Base-by-base conservation (phyloP, 2,329 filamentous ascomycete genomes). In the Onygenales sp. region DNA sequence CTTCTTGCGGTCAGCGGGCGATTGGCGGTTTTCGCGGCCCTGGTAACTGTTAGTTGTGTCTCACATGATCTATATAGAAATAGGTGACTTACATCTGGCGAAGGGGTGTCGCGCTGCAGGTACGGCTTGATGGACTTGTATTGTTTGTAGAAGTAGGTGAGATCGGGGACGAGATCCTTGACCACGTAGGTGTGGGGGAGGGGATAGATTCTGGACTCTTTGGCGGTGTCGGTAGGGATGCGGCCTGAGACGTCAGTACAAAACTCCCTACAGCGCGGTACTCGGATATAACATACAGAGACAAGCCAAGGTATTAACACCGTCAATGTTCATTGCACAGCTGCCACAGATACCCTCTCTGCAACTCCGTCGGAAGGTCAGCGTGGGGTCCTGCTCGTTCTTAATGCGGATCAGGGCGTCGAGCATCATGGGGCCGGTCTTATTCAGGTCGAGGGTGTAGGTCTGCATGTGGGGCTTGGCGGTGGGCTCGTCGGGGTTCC, bases 71-170 rank as follows among this genome's bases (percentile, higher is more conserved):
- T 11, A 34, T 13, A 7, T 21, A 4, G 32, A 42, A 21, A 8
- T n/a, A 40, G 3, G 21, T 17, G 7, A 79, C 86, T 70, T 81
- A 94, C 88, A 69, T 96, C 88, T 62, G 84, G 82, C 43, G 88
- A 77, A 52, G 88, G 86, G 32, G 88, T 93, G 59, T 91, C 86
- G 67, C 90, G 84, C 78, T 97, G 93, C 52, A 98, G 84, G 73
- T 95, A 98, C 43, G 93, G 93, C 84, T 97, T 95, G 77, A 98
- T 96, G 13, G 91, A 96, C 77, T 96, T 95, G 83, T 98, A 98
- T 80, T 98, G 93, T 82, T 97, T 97, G 84, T 98, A 98, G 78
- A 98, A 97, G 68, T 93, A 87, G 58, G 93, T 98, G 77, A 98
- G 78, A 70, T 98, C 93, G 55, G 93, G 92, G 36, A 98, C 93